Conservation (phyloP, 1,139 yeast species). For the Kodamaea ohmeri region DNA sequence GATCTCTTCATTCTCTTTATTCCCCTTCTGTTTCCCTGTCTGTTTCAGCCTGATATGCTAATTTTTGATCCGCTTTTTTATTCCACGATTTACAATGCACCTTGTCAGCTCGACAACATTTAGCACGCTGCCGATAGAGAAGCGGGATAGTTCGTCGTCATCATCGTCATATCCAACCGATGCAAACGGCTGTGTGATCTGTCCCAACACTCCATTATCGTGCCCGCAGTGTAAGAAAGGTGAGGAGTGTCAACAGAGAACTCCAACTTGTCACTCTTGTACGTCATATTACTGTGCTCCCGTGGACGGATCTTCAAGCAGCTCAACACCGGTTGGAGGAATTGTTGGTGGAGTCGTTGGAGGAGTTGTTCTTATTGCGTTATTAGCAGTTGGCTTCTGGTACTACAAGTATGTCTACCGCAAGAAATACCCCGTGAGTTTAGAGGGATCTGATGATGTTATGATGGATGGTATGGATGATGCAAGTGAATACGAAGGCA, state of each 20-base stretch:
- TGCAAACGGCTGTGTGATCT: slow-evolving; percentile 46
- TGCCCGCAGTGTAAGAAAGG: slow-evolving; percentile 58
- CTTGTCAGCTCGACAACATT: slow-evolving; percentile 1
- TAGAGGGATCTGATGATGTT: slow-evolving; percentile 19
- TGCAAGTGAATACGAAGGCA: slow-evolving; percentile 12
- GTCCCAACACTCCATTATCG: slow-evolving; percentile 34
- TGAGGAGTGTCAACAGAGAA: slow-evolving; percentile 50
- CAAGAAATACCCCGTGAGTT: slow-evolving; percentile 18
- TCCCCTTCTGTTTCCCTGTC: too few relatives aligned
- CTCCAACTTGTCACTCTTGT: slow-evolving; percentile 57
- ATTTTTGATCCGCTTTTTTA: not conserved
- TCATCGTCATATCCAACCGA: slow-evolving; percentile 13
- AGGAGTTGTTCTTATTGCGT: slow-evolving; percentile 33
- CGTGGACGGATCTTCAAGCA: slow-evolving; percentile 6
- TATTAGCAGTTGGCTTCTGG: slow-evolving; percentile 28
- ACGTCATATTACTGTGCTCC: slow-evolving; percentile 53
- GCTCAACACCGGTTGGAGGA: slow-evolving; percentile 44
- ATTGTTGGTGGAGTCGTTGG: slow-evolving; percentile 67
- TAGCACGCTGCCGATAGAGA: slow-evolving; percentile 3
- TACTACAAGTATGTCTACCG: slow-evolving; percentile 28
- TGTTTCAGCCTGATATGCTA: not conserved
- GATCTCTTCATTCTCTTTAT: not conserved
- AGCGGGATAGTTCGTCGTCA: not conserved
- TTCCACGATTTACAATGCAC: slow-evolving; percentile 1
- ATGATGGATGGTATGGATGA: slow-evolving; percentile 16